Evolutionary conservation across 257 asterid species (phyloP).

Genomic region (Jacaranda mimosifolia): DNA sequence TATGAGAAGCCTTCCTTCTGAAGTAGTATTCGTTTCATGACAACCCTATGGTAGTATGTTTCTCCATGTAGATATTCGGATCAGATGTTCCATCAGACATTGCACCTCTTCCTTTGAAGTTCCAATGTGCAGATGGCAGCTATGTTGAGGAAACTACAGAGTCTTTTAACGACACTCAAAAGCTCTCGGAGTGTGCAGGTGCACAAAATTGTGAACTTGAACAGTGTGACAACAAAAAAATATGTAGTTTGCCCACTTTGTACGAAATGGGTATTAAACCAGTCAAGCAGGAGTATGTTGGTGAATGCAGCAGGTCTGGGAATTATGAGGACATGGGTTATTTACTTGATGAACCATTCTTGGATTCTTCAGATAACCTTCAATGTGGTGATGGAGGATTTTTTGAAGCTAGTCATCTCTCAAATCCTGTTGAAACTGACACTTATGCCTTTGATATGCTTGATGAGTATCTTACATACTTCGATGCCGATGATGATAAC

Average conservation of each 20-base stretch:
- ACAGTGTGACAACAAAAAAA: slow-evolving; percentile 43
- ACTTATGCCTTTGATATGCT: slow-evolving; percentile 55
- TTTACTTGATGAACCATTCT: slow-evolving; percentile 61
- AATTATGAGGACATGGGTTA: slow-evolving; percentile 50
- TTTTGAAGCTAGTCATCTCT: slow-evolving; percentile 74
- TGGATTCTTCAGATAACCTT: slow-evolving; percentile 56
- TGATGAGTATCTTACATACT: slow-evolving; percentile 66
- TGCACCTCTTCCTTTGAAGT: slow-evolving; percentile 46
- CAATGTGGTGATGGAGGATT: slow-evolving; percentile 62
- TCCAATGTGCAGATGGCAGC: slow-evolving; percentile 44
- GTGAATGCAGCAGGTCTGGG: slow-evolving; percentile 56
- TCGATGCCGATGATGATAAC: slow-evolving; percentile 58
- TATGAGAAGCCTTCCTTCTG: slow-evolving; percentile 4
- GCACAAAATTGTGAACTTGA: slow-evolving; percentile 40
- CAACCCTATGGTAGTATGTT: slow-evolving; percentile 3
- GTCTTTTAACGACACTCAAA: slow-evolving; percentile 40
- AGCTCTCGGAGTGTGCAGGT: slow-evolving; percentile 36
- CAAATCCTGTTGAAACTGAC: slow-evolving; percentile 53
- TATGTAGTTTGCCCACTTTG: slow-evolving; percentile 48
- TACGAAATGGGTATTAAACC: slow-evolving; percentile 41
- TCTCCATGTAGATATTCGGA: slow-evolving; percentile 60
- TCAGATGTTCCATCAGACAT: slow-evolving; percentile 42
- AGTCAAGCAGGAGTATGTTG: slow-evolving; percentile 56
- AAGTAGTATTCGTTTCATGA: background rate
- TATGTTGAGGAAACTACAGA: slow-evolving; percentile 45